These are phyloP conservation scores for Rhizophagus prolifer DNA, from an alignment of 192 early-diverging fungal genomes.

Conservation along the genomic window DNA sequence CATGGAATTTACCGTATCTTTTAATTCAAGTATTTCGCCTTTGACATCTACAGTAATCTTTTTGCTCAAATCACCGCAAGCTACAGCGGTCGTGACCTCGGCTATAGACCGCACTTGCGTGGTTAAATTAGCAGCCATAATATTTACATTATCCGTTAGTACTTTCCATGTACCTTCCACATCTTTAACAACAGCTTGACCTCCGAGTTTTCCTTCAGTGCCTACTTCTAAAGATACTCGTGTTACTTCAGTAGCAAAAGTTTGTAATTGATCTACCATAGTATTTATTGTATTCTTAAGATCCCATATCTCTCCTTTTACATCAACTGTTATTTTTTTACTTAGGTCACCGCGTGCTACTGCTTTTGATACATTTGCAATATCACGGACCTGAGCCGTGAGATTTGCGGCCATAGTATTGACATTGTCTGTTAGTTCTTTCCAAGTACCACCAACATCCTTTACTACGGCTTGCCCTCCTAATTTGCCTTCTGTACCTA, in stretches of 20 bases:
- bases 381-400: slow-evolving; percentile 70
- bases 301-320: slow-evolving; percentile 67
- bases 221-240: slow-evolving; percentile 53
- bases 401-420: slow-evolving; percentile 69
- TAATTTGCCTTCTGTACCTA: slow-evolving; percentile 58
- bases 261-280: slow-evolving; percentile 66
- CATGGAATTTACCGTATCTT: slow-evolving; percentile 56
- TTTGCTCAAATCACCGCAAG: slow-evolving; percentile 53
- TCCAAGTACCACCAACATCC: slow-evolving; percentile 67
- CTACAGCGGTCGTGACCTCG: slow-evolving; percentile 59
- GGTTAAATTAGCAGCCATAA: slow-evolving; percentile 55
- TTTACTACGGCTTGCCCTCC: slow-evolving; percentile 57
- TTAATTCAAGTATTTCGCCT: slow-evolving; percentile 51
- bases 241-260: slow-evolving; percentile 63
- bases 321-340: slow-evolving; percentile 63
- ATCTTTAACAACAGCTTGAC: slow-evolving; percentile 49
- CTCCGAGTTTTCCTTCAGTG: slow-evolving; percentile 56
- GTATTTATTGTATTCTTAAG: slow-evolving; percentile 70
- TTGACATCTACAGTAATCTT: slow-evolving; percentile 52
- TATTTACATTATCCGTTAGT: slow-evolving; percentile 65
- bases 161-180: slow-evolving; percentile 67
- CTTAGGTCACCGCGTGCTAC: slow-evolving; percentile 66
- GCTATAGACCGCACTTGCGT: slow-evolving; percentile 60
- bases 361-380: slow-evolving; percentile 62
- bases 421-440: slow-evolving; percentile 64